Base-by-base conservation (phyloP, 116 monocot genomes). In the Iris pallida region DNA sequence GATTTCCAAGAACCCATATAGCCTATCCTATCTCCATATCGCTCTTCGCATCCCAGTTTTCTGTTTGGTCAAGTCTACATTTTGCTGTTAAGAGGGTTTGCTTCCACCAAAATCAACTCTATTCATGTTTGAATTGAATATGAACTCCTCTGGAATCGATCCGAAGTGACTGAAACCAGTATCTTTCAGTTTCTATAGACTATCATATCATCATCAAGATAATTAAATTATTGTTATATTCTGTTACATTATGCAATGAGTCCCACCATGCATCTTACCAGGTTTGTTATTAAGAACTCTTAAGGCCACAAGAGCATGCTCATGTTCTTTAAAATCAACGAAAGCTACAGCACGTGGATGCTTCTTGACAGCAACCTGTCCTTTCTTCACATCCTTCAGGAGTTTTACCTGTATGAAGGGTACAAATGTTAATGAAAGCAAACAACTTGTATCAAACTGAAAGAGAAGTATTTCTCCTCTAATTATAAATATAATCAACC, bases 241-340 rank as follows among this genome's bases (percentile, higher is more conserved):
- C 30, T 30, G 0, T 30, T 30, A 30, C 30, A 30, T 30, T 30
- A 30, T 30, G 30, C 30, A 30, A 30, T 30, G 30, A 14, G 51
- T n/a, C n/a, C 11, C 5, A 3, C 30, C 30, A 30, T 30, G 3
- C 16, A 55, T 19, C 64, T 55, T 90, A 97, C 97, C 90, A 73
- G 97, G 97, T 78, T 97, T 97, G 53, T 97, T 97, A 51, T 97
- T 97, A 67, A 97, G 80, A 74, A 97, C 97, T 59, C 97, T 79
- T 63, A 97, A 73, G 16, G 93, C 92, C 47, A 97, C 97, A 79
- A 97, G 82, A 53, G 97, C 92, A 75, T 97, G 97, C 46, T 92
- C 76, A 68, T 97, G 97, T 58, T 97, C 92, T 78, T 90, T 66
- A 55, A 97, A 97, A 74, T 97, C 97, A 71, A 92, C 87, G 76